Evolutionary conservation across 176 grass and related monocot species (phyloP), one percentile per base, ranked within the genome.

Genomic region (bread wheat (Triticum aestivum)): DNA sequence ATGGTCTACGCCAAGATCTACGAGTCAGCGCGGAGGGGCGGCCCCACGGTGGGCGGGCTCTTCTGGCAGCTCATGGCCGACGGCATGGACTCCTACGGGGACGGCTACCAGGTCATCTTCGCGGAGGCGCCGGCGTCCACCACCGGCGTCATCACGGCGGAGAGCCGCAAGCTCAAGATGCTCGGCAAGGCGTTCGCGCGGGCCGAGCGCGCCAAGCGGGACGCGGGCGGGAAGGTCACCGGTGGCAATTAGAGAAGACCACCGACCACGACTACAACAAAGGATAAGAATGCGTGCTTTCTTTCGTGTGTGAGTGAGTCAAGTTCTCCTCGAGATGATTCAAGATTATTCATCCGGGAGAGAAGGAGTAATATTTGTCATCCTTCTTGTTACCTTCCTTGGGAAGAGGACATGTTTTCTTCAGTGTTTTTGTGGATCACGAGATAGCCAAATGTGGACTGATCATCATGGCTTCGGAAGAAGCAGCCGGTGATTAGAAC

Each of bases 1-100:
- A 4, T 69, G 6, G 92, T 99, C 68, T 99, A 91, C 80, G 81
- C 83, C 39, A 97, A 90, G 78, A 90, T 97, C 23, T 97, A 97
- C 76, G 8, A 32, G 13, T 99, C 97, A 23, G 97, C 97, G 41
- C 78, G 90, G 2, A 61, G 51, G 2, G 97, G 92, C 0, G 94
- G 92, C 0, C 77, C 90, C 0, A 74, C 90, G 1, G 97, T 86
- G 4, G 97, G 97, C 3, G 91, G 89, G 21, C 84, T 94, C 8
- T 99, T 99, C 89, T 99, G 97, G 94, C 97, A 99, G 78, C 92
- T 97, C 14, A 18, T 99, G 21, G 80, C 87, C 6, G 51, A 86
- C 14, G 97, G 97, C 54, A 99, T 99, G 97, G 94, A 99, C 24
- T 93, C 92, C 8, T 94, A 91, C 49, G 85, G 85, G 1, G 97